Percentiles rank a stretch among this genome's conserved stretches.
phyloP scores from a whole-genome alignment of 75 land plant genomes.

The Sequoiadendron giganteum region DNA sequence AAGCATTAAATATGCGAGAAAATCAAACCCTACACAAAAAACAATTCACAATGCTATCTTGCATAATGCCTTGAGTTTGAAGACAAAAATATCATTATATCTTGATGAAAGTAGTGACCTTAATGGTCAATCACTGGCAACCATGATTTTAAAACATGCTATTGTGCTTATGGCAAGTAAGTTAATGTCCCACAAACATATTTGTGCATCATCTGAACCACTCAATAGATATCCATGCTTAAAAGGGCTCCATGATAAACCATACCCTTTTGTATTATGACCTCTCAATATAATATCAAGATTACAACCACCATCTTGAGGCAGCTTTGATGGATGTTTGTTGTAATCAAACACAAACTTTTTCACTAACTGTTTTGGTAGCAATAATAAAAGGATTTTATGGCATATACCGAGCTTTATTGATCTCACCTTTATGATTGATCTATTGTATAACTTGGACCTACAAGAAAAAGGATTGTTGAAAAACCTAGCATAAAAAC shows the following conservation, averaged over 20 bases:
- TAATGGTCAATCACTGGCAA: no score
- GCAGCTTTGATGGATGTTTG: slow-evolving; percentile 92
- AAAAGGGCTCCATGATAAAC: slow-evolving; percentile 80
- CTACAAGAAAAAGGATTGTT: slow-evolving; percentile 25
- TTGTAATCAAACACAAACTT: slow-evolving; percentile 95
- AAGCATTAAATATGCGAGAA: no score
- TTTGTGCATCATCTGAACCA: no score
- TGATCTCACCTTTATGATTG: slow-evolving; percentile 93
- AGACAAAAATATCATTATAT: no score
- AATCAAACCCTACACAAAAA: no score
- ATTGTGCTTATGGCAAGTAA: no score
- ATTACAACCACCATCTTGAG: slow-evolving; percentile 73
- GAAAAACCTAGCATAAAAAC: background rate
- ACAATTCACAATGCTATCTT: no score
- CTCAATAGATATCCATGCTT: slow-evolving; percentile 34
- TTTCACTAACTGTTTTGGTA: slow-evolving; percentile 88
- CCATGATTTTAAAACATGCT: no score
- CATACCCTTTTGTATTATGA: slow-evolving; percentile 86
- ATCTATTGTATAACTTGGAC: slow-evolving; percentile 91
- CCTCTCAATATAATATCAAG: slow-evolving; percentile 87
- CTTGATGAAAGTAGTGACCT: no score
- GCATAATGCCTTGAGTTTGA: no score
- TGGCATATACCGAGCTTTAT: slow-evolving; percentile 93
- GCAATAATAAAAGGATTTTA: slow-evolving; percentile 86
- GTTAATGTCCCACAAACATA: no score